Conservation (phyloP, 202 grass and related monocot species). For the Carex sylvatica region DNA sequence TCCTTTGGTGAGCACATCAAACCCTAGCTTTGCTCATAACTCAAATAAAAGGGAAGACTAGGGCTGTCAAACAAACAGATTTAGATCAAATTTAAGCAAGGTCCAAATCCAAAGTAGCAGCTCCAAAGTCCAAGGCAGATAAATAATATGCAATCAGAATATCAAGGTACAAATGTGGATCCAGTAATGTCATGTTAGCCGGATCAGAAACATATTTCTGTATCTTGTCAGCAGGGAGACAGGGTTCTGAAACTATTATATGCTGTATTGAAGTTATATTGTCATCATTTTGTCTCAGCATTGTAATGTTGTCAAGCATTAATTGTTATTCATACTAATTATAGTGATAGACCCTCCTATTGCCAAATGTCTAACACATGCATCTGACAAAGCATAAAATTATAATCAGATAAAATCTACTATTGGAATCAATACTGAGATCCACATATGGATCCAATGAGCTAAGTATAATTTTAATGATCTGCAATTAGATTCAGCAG, state of each 20-base stretch:
- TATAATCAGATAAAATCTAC: background rate
- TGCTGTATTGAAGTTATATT: background rate
- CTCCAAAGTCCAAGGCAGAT: background rate
- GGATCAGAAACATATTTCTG: background rate
- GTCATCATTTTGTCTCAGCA: background rate
- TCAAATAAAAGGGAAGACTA: background rate
- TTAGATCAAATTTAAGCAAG: background rate
- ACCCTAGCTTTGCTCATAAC: background rate
- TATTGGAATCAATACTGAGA: background rate
- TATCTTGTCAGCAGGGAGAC: background rate
- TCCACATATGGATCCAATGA: background rate
- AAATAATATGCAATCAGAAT: background rate
- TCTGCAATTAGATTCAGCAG: background rate
- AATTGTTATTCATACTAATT: background rate
- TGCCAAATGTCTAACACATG: constrained; percentile 7
- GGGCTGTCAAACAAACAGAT: background rate
- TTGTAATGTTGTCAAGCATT: background rate
- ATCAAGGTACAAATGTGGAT: background rate
- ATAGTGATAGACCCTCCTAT: background rate
- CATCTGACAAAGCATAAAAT: background rate
- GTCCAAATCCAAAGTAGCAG: background rate
- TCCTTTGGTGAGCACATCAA: no score
- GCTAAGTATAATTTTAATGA: background rate
- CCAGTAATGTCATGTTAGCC: background rate
- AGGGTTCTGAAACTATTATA: no score